Percentiles rank a stretch among this genome's conserved stretches.
Conservation (phyloP, 208 protist genomes). For the Trypanosoma congolense region DNA sequence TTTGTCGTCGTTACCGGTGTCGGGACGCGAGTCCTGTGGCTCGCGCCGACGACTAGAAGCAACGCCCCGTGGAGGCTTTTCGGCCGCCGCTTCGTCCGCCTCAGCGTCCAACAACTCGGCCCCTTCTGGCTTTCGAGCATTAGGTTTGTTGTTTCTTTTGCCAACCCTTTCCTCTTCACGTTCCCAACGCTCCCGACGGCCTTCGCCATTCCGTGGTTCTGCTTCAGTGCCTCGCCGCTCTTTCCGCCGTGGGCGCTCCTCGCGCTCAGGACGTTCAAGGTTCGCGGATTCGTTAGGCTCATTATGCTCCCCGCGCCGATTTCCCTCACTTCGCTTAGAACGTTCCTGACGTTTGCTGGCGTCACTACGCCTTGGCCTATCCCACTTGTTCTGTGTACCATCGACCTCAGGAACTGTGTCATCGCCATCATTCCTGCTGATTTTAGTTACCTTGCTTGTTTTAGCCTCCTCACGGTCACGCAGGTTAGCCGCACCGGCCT, state of each 20-base stretch:
- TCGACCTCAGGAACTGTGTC: not conserved
- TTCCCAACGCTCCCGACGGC: constrained; percentile 20
- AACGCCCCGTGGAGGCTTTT: not conserved
- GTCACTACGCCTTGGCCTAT: not conserved
- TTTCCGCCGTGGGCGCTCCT: constrained; percentile 13
- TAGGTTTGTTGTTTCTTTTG: not conserved
- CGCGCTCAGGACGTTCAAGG: too few species aligned
- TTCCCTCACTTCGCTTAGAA: not conserved
- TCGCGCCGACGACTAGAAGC: not conserved
- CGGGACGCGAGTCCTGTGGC: not conserved
- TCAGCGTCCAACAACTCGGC: too few species aligned
- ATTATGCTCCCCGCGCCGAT: not conserved
- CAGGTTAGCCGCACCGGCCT: not conserved
- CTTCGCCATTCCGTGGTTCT: constrained; percentile 1
- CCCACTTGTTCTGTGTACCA: not conserved
- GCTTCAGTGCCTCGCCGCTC: constrained; percentile 10
- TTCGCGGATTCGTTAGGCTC: constrained; percentile 2
- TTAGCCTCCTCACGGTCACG: not conserved
- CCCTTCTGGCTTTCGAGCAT: not conserved
- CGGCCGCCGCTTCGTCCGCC: not conserved
- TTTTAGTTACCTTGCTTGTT: not conserved
- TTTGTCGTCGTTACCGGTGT: not conserved
- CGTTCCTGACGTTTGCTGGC: not conserved
- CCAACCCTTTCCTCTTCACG: constrained; percentile 13
- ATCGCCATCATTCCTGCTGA: not conserved